Base-by-base conservation (phyloP, 1,284 basidiomycete genomes). In the Ganoderma resinaceum region DNA sequence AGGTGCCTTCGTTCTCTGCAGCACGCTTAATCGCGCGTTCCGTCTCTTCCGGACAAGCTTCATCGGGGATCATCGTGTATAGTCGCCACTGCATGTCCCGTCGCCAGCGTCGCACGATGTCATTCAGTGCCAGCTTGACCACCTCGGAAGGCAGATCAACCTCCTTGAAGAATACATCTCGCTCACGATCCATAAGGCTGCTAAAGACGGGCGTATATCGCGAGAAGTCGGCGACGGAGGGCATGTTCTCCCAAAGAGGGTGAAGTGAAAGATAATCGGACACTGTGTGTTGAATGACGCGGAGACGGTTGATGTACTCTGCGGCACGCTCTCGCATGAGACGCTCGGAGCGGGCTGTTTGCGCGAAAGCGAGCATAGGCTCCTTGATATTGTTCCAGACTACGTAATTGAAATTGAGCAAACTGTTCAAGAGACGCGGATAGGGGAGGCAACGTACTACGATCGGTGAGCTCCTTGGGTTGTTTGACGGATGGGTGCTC, bases 201-300 rank as follows among this genome's bases (percentile, higher is more conserved):
- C 52, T 49, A 58, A 70, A 67, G 35, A 64, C 38, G 55, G 67
- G 64, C 53, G 61, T 65, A 49, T 63, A 35, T 62, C 68, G 62
- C 46, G 69, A 74, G 62, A 75, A 69, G 49, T 75, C 74, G 18
- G 67, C 68, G 26, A 69, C 31, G n/a, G 63, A 67, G 11, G 73
- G 74, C 14, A 70, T 61, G n/a, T 49, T 35, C 26, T 69, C 71
- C 31, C 53, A 61, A 14, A 67, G 55, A 35, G 68, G 37, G 62
- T 61, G 57, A 64, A 74, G 35, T 3, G 55, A 58, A 35, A 58
- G 55, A 18, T 33, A 63, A 6, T 66, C 61, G 52, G 68, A 64
- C 23, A 65, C 55, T 29, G 55, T 37, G 7, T 70, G 57, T 37
- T 52, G 52, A 12, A 75, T 61, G 31, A 73, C 31, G 1, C 52